Percentiles rank a stretch among this genome's conserved stretches.
These are phyloP conservation scores for Rhizoclosmatium globosum DNA, from an alignment of 192 early-diverging fungal genomes.

Conservation along the genomic window DNA sequence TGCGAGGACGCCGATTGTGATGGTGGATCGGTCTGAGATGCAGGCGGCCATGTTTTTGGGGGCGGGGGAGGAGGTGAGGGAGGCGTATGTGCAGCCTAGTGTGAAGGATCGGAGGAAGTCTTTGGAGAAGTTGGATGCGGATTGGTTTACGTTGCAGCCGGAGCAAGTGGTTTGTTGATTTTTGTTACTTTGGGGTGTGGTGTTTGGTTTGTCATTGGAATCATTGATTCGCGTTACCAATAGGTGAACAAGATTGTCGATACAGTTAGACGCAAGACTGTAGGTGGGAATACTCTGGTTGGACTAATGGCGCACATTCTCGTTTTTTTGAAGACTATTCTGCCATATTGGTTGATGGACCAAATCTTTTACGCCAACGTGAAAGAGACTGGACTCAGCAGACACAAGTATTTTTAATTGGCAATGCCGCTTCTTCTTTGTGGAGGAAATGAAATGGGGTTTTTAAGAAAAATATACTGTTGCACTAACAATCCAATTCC, in stretches of 20 bases:
- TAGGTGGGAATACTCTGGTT: background rate
- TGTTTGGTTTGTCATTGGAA: background rate
- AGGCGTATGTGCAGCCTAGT: constrained; percentile 10
- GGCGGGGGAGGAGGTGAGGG: constrained; percentile 12
- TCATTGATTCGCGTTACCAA: background rate
- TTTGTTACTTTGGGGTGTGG: background rate
- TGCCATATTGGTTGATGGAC: background rate
- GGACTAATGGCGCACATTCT: background rate
- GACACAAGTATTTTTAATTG: too few relatives aligned
- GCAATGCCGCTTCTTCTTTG: too few relatives aligned
- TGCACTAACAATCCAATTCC: too few relatives aligned
- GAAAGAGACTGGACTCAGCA: too few relatives aligned
- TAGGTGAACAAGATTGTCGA: background rate
- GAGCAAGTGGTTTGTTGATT: background rate
- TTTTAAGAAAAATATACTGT: too few relatives aligned
- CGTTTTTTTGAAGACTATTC: background rate
- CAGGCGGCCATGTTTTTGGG: background rate
- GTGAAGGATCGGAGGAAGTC: background rate
- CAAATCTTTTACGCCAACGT: background rate
- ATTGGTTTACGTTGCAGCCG: background rate
- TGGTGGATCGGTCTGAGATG: background rate
- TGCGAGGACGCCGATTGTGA: constrained; percentile 27
- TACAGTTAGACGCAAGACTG: background rate
- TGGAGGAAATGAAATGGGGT: too few relatives aligned
- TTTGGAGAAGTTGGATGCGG: background rate